Evolutionary conservation across 2,329 filamentous ascomycete genomes (phyloP).

Genomic region (Ilyonectria destructans): DNA sequence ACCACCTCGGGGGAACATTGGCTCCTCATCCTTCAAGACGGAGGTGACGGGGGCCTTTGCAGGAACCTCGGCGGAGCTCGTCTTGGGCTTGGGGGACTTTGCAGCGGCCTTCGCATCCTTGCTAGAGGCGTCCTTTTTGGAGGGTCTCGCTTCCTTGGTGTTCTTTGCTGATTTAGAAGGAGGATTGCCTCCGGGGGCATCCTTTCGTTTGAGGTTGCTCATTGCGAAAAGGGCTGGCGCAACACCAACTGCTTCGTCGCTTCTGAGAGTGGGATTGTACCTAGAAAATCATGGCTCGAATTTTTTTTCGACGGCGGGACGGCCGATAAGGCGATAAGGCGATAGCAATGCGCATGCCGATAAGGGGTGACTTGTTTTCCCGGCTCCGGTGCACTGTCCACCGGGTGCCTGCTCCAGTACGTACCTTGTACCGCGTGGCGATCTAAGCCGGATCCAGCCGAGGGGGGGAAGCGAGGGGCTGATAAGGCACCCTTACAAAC

Average conservation of each 20-base stretch:
- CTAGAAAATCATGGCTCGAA: slow-evolving; percentile 42
- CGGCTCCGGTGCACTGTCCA: slow-evolving; percentile 30
- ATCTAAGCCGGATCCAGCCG: slow-evolving; percentile 15
- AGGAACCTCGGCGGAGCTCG: slow-evolving; percentile 48
- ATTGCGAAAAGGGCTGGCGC: slow-evolving; percentile 58
- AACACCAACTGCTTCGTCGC: slow-evolving; percentile 46
- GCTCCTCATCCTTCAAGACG: slow-evolving; percentile 82
- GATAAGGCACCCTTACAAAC: slow-evolving; percentile 17
- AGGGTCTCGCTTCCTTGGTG: slow-evolving; percentile 62
- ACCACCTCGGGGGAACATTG: slow-evolving; percentile 92
- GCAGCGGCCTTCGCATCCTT: slow-evolving; percentile 50
- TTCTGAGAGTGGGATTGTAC: slow-evolving; percentile 41
- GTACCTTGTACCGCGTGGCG: slow-evolving; percentile 14
- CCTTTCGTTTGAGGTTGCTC: slow-evolving; percentile 73
- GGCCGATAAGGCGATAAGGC: slow-evolving; percentile 47
- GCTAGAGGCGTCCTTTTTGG: slow-evolving; percentile 60
- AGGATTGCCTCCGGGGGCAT: slow-evolving; percentile 68
- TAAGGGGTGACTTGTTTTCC: slow-evolving; percentile 36
- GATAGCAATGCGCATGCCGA: slow-evolving; percentile 16
- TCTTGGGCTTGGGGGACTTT: slow-evolving; percentile 55
- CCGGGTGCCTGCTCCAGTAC: not conserved
- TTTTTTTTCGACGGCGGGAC: slow-evolving; percentile 55
- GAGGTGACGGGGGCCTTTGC: slow-evolving; percentile 59
- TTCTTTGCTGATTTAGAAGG: slow-evolving; percentile 66
- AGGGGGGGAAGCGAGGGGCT: slow-evolving; percentile 24